Evolutionary conservation across 495 filamentous ascomycete genomes (phyloP).

Genomic region (Collariella sp.): DNA sequence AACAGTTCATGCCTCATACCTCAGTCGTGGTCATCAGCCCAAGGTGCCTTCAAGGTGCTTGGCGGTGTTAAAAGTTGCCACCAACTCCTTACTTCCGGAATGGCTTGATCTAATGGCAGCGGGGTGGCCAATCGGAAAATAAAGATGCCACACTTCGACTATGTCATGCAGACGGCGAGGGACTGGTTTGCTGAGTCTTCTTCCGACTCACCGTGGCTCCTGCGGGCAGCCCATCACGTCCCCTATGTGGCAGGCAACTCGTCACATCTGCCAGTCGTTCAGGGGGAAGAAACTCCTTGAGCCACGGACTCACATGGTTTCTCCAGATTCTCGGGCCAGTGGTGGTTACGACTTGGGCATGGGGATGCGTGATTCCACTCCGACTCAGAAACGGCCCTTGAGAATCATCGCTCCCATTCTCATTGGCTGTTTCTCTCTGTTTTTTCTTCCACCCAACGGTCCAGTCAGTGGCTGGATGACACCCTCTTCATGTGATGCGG

Average conservation of each 20-base stretch:
- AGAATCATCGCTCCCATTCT: no score
- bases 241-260: constrained; percentile 12
- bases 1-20: no score
- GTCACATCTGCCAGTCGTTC: neutral
- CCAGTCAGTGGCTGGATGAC: no score
- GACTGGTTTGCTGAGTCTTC: constrained; percentile 1
- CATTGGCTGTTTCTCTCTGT: no score
- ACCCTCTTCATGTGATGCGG: constrained; percentile 10
- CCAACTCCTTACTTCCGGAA: neutral
- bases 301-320: neutral
- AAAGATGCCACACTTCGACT: constrained; percentile 17
- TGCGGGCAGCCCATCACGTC: neutral
- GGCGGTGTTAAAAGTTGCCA: no score
- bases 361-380: no score
- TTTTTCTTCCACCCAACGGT: no score
- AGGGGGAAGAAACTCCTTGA: neutral
- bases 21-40: no score
- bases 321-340: neutral
- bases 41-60: no score
- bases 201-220: neutral
- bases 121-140: neutral
- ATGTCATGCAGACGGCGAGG: constrained; percentile 9
- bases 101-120: neutral
- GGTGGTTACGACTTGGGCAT: neutral
- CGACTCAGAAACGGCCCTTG: no score